These are phyloP conservation scores for Pancytospora philotis DNA, from an alignment of 371 early-diverging fungal genomes.

Conservation along the genomic window DNA sequence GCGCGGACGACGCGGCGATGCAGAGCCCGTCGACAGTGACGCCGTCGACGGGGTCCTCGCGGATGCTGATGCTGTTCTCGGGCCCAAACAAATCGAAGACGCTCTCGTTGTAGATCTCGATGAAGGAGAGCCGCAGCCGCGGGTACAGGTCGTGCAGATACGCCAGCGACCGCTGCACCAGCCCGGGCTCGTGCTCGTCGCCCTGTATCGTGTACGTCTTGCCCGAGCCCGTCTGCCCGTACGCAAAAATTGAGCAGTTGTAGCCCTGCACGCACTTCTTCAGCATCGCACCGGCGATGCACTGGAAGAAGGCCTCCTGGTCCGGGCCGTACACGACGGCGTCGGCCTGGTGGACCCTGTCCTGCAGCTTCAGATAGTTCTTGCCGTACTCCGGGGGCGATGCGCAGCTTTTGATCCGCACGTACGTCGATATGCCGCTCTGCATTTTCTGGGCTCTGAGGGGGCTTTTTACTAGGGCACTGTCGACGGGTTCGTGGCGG, in stretches of 20 bases:
- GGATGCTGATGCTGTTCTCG: slow-evolving; percentile 58
- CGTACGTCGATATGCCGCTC: slow-evolving; percentile 43
- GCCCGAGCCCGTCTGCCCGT: slow-evolving; percentile 61
- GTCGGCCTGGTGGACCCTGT: slow-evolving; percentile 34
- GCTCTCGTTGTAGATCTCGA: slow-evolving; percentile 68
- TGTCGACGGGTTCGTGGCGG: background rate
- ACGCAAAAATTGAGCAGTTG: slow-evolving; percentile 59
- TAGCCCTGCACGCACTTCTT: slow-evolving; percentile 46
- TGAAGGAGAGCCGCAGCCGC: slow-evolving; percentile 59
- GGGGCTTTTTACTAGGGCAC: background rate
- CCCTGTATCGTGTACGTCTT: slow-evolving; percentile 61
- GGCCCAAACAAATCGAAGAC: slow-evolving; percentile 62
- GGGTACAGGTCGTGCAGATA: slow-evolving; percentile 28
- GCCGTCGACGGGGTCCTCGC: slow-evolving; percentile 61
- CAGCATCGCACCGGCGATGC: slow-evolving; percentile 27
- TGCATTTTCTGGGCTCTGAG: slow-evolving; percentile 18
- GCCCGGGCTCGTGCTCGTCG: slow-evolving; percentile 42
- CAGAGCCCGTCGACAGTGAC: slow-evolving; percentile 63
- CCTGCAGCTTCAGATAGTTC: slow-evolving; percentile 26
- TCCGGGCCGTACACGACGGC: slow-evolving; percentile 26
- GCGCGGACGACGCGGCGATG: slow-evolving; percentile 53
- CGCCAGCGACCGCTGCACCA: slow-evolving; percentile 47
- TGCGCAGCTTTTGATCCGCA: slow-evolving; percentile 35
- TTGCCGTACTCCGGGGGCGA: background rate
- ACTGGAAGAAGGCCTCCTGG: slow-evolving; percentile 42